phyloP scores from a whole-genome alignment of 2,329 filamentous ascomycete genomes.

The Plectosphaerella plurivora region DNA sequence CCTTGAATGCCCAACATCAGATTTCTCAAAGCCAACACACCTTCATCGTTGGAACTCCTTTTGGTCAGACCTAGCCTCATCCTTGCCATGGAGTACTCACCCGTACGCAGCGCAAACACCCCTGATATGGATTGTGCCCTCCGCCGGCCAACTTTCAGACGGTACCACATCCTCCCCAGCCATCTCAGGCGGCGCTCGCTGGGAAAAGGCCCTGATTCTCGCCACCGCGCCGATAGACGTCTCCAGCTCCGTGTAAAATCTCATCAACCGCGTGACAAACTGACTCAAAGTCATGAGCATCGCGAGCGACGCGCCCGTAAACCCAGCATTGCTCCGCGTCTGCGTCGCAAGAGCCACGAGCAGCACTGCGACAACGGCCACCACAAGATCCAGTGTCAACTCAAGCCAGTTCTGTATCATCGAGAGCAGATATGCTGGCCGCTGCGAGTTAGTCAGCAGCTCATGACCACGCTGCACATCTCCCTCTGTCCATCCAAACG shows the following conservation, averaged over 20 bases:
- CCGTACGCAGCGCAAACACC: conserved; percentile 13
- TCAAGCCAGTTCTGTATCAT: conserved; percentile 52
- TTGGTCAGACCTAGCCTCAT: not conserved
- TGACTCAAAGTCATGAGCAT: conserved; percentile 27
- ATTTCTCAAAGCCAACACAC: conserved; percentile 6
- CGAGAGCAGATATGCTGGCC: conserved; percentile 49
- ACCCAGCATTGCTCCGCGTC: conserved; percentile 22
- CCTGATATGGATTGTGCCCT: conserved; percentile 11
- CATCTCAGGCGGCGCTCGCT: conserved; percentile 9
- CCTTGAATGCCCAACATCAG: conserved; percentile 9
- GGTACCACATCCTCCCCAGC: conserved; percentile 7
- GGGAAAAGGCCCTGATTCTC: conserved; percentile 13
- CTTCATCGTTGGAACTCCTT: not conserved
- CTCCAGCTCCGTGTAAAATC: conserved; percentile 21
- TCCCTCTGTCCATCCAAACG: conserved; percentile 45
- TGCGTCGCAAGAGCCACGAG: conserved; percentile 43
- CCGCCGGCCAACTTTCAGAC: conserved; percentile 10
- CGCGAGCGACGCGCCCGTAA: conserved; percentile 27
- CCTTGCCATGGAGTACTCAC: too few species aligned
- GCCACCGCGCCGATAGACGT: conserved; percentile 16
- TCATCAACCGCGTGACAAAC: conserved; percentile 18
- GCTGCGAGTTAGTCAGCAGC: conserved; percentile 46
- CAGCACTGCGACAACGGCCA: conserved; percentile 39
- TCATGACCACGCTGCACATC: conserved; percentile 37
- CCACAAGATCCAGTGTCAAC: conserved; percentile 42